Percentiles rank a stretch among this genome's conserved stretches.
Evolutionary conservation across 768 basidiomycete genomes (phyloP).

Genomic region (Boletales sp.): DNA sequence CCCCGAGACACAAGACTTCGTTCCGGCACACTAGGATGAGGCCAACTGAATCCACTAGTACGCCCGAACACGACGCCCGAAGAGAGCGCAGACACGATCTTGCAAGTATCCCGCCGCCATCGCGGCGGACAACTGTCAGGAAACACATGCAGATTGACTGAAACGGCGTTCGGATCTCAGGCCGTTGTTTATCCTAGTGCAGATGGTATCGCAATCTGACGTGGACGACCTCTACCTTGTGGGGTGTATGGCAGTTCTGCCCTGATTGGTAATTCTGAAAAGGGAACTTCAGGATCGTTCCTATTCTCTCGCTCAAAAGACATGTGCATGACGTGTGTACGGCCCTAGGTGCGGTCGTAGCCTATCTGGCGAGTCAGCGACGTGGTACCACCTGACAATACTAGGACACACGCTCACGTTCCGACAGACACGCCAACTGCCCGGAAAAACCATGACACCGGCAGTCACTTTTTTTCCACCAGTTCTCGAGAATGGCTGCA

Average conservation of each 20-base stretch:
- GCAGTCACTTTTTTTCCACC: too few relatives aligned
- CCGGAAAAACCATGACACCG: too few relatives aligned
- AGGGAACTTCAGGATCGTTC: slow-evolving; percentile 8
- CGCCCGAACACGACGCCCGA: slow-evolving; percentile 20
- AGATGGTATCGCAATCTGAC: background rate
- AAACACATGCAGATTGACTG: slow-evolving; percentile 23
- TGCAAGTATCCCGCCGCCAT: slow-evolving; percentile 19
- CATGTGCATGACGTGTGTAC: too few relatives aligned
- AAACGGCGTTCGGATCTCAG: slow-evolving; percentile 15
- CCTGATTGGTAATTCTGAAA: slow-evolving; percentile 9
- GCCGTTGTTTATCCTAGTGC: background rate
- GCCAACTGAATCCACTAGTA: slow-evolving; percentile 5
- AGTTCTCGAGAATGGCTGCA: too few relatives aligned
- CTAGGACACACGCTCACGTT: background rate
- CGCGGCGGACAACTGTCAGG: slow-evolving; percentile 15
- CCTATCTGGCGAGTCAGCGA: too few relatives aligned
- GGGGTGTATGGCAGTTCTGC: background rate
- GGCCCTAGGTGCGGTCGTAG: too few relatives aligned
- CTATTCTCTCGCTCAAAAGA: background rate
- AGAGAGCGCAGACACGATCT: slow-evolving; percentile 18
- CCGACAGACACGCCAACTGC: background rate
- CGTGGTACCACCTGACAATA: too few relatives aligned
- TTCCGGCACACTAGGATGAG: slow-evolving; percentile 3
- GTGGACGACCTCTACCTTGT: background rate
- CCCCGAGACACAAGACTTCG: slow-evolving; percentile 3